These are phyloP conservation scores for Phytophthora europaea DNA, from an alignment of 352 stramenopile species.

Conservation along the genomic window DNA sequence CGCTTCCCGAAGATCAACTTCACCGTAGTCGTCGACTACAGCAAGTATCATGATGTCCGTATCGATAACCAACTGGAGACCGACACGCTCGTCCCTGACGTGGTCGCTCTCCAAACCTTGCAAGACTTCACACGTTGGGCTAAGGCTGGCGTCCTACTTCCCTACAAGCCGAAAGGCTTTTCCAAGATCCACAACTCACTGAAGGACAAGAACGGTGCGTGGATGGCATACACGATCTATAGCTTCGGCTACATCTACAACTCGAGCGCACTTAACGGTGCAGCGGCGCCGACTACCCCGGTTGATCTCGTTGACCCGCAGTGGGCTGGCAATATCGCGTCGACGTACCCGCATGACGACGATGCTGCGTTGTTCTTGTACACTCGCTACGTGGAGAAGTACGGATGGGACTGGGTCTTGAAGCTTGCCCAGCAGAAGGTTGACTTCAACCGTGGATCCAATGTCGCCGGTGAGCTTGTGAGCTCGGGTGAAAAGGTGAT, in stretches of 20 bases:
- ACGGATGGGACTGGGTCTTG: slow-evolving; percentile 61
- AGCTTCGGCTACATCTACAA: slow-evolving; percentile 56
- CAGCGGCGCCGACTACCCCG: slow-evolving; percentile 22
- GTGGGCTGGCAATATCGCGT: slow-evolving; percentile 50
- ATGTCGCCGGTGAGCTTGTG: slow-evolving; percentile 35
- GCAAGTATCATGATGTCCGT: slow-evolving; percentile 63
- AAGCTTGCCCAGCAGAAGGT: slow-evolving; percentile 49
- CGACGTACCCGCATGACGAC: slow-evolving; percentile 61
- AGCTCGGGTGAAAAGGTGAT: slow-evolving; percentile 43
- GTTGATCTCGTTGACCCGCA: slow-evolving; percentile 44
- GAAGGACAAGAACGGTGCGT: slow-evolving; percentile 46
- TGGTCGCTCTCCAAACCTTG: slow-evolving; percentile 58
- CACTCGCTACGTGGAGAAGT: slow-evolving; percentile 55
- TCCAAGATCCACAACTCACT: slow-evolving; percentile 59
- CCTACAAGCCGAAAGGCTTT: slow-evolving; percentile 58
- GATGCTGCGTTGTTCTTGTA: slow-evolving; percentile 68
- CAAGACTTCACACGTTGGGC: slow-evolving; percentile 59
- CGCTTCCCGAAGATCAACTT: slow-evolving; percentile 65
- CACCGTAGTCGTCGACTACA: slow-evolving; percentile 60
- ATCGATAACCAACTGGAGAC: slow-evolving; percentile 71
- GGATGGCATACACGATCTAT: slow-evolving; percentile 47
- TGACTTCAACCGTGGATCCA: slow-evolving; percentile 45
- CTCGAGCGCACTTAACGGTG: slow-evolving; percentile 26
- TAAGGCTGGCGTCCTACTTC: slow-evolving; percentile 42
- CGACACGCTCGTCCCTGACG: slow-evolving; percentile 48